A percentile compares a stretch with the other conserved stretches of the same genome.
phyloP scores from a whole-genome alignment of 2,329 filamentous ascomycete genomes.

The Beauveria bassiana region DNA sequence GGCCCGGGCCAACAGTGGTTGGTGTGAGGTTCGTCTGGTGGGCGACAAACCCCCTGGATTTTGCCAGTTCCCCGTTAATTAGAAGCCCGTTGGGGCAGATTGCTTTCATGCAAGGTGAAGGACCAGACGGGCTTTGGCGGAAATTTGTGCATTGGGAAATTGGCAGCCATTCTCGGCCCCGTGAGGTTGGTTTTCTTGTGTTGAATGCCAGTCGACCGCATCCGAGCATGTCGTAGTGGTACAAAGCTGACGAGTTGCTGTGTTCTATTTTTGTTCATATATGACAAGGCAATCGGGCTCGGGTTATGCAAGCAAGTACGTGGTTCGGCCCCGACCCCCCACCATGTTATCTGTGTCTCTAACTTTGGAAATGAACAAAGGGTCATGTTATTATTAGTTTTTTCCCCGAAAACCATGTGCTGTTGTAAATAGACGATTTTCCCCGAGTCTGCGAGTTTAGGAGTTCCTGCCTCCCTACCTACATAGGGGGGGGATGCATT shows the following conservation, averaged over 20 bases:
- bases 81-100: neutral
- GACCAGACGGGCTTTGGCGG: neutral
- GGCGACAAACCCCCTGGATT: neutral
- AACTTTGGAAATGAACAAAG: neutral
- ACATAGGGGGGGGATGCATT: neutral
- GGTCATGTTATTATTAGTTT: neutral
- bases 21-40: neutral
- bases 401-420: neutral
- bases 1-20: neutral
- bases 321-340: neutral
- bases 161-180: neutral
- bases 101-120: neutral
- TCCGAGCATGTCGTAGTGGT: neutral
- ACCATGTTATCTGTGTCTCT: neutral
- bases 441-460: neutral
- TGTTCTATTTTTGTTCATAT: neutral
- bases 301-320: neutral
- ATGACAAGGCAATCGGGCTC: neutral
- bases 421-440: neutral
- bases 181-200: neutral
- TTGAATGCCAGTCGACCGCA: neutral
- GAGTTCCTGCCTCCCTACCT: neutral
- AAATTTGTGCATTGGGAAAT: neutral
- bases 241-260: neutral
- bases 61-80: neutral